A percentile compares a stretch with the other conserved stretches of the same genome.
Conservation (phyloP, 257 asterid genomes). For the Nicotiana otophora region DNA sequence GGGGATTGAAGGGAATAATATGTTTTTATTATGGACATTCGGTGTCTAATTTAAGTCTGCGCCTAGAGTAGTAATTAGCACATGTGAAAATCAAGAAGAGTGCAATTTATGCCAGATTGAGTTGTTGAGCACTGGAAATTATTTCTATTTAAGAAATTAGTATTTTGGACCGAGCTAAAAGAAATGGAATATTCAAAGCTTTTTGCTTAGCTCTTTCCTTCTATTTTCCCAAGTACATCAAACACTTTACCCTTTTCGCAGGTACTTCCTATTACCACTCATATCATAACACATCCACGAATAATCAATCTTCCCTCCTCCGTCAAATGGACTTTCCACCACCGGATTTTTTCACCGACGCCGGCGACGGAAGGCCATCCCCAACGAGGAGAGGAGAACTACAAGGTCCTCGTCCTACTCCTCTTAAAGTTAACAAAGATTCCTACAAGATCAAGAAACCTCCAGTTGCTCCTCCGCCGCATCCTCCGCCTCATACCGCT, state of each 20-base stretch:
- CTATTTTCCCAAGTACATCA: background rate
- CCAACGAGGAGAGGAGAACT: slow-evolving; percentile 52
- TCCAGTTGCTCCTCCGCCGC: slow-evolving; percentile 54
- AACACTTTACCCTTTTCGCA: background rate
- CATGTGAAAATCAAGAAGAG: background rate
- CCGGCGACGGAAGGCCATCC: slow-evolving; percentile 41
- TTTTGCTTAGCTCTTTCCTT: background rate
- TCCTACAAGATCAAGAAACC: slow-evolving; percentile 87
- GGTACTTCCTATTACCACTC: background rate
- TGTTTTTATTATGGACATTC: too few relatives aligned
- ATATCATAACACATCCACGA: background rate
- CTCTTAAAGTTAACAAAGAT: slow-evolving; percentile 83
- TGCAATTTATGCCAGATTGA: background rate
- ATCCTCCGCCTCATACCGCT: slow-evolving; percentile 17
- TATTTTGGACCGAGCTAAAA: background rate
- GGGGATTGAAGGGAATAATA: too few relatives aligned
- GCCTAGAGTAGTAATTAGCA: background rate
- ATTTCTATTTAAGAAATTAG: background rate
- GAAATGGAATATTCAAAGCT: background rate
- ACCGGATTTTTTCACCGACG: slow-evolving; percentile 41
- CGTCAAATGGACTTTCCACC: slow-evolving; percentile 14
- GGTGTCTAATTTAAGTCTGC: too few relatives aligned
- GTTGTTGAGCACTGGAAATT: background rate
- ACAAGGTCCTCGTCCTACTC: slow-evolving; percentile 93
- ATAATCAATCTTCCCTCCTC: background rate